phyloP scores from a whole-genome alignment of 768 basidiomycete species.

The Clavaria fumosa region DNA sequence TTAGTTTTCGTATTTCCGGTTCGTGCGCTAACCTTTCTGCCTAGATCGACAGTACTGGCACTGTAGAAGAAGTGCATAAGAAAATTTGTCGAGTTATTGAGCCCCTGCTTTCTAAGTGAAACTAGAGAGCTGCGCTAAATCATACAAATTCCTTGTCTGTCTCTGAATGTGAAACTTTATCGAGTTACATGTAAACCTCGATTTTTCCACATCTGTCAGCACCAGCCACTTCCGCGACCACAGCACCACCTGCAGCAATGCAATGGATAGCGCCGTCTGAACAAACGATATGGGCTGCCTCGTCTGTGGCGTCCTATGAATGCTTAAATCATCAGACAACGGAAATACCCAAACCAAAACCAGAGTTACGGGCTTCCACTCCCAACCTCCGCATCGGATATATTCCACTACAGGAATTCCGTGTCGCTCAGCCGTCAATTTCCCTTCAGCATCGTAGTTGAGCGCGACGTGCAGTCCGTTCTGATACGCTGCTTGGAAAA shows the following conservation, averaged over 20 bases:
- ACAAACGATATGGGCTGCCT: conserved; percentile 57
- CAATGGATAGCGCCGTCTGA: conserved; percentile 58
- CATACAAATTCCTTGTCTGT: no score
- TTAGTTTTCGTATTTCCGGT: conserved; percentile 1
- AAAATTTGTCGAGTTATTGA: conserved; percentile 40
- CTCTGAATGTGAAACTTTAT: no score
- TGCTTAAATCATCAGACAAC: neutral
- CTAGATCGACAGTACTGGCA: conserved; percentile 54
- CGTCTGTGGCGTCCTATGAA: conserved; percentile 41
- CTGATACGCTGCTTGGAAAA: conserved; percentile 58
- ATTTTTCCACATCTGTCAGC: no score
- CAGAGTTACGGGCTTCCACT: conserved; percentile 66
- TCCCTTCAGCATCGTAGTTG: conserved; percentile 33
- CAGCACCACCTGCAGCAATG: conserved; percentile 49
- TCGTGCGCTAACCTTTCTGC: conserved; percentile 1
- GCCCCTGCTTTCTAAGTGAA: conserved; percentile 17
- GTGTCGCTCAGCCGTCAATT: conserved; percentile 24
- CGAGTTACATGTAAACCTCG: conserved; percentile 30
- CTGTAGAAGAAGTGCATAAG: conserved; percentile 58
- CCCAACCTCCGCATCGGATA: conserved; percentile 64
- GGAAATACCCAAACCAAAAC: neutral
- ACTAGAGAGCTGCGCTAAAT: no score
- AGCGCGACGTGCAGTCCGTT: conserved; percentile 57
- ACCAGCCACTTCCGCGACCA: no score
- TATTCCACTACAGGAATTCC: conserved; percentile 60